Base-by-base conservation (phyloP, 2,329 filamentous ascomycete species). In the Tympanopsis confertula region DNA sequence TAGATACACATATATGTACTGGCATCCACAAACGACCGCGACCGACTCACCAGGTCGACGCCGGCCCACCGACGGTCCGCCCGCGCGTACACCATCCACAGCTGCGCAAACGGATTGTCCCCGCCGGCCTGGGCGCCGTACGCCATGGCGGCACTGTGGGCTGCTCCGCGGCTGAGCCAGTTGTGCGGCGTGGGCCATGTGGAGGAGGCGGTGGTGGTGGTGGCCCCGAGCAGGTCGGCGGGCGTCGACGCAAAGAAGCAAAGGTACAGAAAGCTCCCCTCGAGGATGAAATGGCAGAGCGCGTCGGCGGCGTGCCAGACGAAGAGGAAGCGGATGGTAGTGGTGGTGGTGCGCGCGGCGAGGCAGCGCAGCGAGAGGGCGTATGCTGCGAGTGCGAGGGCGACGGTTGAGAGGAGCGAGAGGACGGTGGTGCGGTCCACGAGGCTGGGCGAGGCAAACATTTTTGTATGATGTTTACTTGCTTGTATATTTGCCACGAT, bases 221-320 rank as follows among this genome's bases (percentile, higher is more conserved):
- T 45, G 19, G 45, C 37, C 17, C 51, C 45, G 20, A 63, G 45
- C 36, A 50, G 42, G 17, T 52, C 50, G 13, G 59, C 42, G 4
- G 61, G 55, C 5, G 66, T 50, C 53, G 59, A 68, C 7, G 63
- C 66, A 69, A 87, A 89, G 71, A 96, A 93, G 66, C 86, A 94
- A 63, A 94, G 86, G 69, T 87, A 95, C 18, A 95, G 76, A 60
- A 86, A 96, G 51, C 78, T 82, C 38, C 86, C 88, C 63, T 96
- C 89, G 55, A 96, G 82, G 56, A 86, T 68, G 59, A 93, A 77
- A 65, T 98, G 91, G 51, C 88, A 89, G 32, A 95, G 71, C 20
- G 86, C 86, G 58, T 95, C 88, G 62, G 94, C 93, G 26, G 85
- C 72, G 64, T 95, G 88, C 89, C 89, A 95, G 61, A 93, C 74